Evolutionary conservation across 371 early-diverging fungal species (phyloP).

Genomic region (Syncephalastrum monosporum): DNA sequence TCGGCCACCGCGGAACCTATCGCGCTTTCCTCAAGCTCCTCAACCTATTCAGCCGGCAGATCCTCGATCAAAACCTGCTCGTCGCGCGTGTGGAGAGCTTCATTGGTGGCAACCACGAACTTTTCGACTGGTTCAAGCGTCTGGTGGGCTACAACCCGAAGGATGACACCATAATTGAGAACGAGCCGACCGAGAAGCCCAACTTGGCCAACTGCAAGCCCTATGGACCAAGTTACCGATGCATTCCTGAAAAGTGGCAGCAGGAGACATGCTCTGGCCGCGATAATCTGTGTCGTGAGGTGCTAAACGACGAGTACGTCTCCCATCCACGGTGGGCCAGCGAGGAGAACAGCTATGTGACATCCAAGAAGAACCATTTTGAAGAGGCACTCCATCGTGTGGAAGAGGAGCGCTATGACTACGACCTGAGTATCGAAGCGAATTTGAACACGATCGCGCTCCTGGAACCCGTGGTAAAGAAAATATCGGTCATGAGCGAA

Average conservation of each 20-base stretch:
- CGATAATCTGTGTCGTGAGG: slow-evolving; percentile 90
- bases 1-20: slow-evolving; percentile 81
- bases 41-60: slow-evolving; percentile 93
- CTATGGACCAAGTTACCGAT: slow-evolving; percentile 68
- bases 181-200: slow-evolving; percentile 48
- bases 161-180: slow-evolving; percentile 37
- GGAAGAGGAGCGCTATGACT: slow-evolving; percentile 99
- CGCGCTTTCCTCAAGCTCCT: slow-evolving; percentile 94
- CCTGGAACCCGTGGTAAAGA: slow-evolving; percentile 83
- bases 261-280: slow-evolving; percentile 78
- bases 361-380: slow-evolving; percentile 91
- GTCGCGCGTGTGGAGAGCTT: slow-evolving; percentile 83
- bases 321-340: slow-evolving; percentile 95
- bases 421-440: slow-evolving; percentile 96
- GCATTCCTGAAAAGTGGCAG: slow-evolving; percentile 56
- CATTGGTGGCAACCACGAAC: slow-evolving; percentile 67
- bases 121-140: slow-evolving; percentile 89
- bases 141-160: slow-evolving; percentile 86
- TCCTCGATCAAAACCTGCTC: slow-evolving; percentile 81
- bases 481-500: slow-evolving; percentile 74
- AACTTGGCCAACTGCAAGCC: slow-evolving; percentile 47
- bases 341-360: slow-evolving; percentile 93
- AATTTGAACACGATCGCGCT: slow-evolving; percentile 88
- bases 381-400: slow-evolving; percentile 96
- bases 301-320: slow-evolving; percentile 95